These are phyloP conservation scores for Aspergillus nanangensis DNA, from an alignment of 495 filamentous ascomycete species.

Conservation along the genomic window DNA sequence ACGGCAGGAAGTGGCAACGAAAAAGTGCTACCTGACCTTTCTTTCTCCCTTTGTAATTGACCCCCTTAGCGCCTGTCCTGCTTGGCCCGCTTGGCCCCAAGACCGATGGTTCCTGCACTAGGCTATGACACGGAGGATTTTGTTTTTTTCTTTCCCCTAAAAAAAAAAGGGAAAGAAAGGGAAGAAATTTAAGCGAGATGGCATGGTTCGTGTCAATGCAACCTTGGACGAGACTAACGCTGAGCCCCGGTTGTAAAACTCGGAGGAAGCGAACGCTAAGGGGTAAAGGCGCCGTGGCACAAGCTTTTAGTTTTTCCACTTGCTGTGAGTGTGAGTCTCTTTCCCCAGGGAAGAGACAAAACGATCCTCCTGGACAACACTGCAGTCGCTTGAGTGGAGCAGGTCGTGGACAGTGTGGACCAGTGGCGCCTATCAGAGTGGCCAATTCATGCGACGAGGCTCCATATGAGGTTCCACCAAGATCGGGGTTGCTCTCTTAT, in stretches of 20 bases:
- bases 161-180: not conserved
- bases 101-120: too few species aligned
- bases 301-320: slow-evolving; percentile 3
- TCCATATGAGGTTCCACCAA: slow-evolving; percentile 3
- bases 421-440: not conserved
- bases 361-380: not conserved
- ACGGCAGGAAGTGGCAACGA: too few species aligned
- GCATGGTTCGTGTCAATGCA: too few species aligned
- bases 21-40: too few species aligned
- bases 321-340: not conserved
- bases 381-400: not conserved
- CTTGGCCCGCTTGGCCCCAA: too few species aligned
- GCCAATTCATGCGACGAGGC: not conserved
- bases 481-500: slow-evolving; percentile 5
- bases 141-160: too few species aligned
- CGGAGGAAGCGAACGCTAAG: not conserved
- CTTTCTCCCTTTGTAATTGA: too few species aligned
- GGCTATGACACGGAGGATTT: too few species aligned
- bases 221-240: slow-evolving; percentile 2
- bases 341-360: not conserved
- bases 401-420: not conserved
- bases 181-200: too few species aligned
- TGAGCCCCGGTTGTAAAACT: slow-evolving; percentile 1
- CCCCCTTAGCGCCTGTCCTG: too few species aligned
- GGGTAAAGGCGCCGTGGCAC: not conserved